These are phyloP conservation scores for Schizosaccharomyces cryophilus DNA, from an alignment of 805 yeast species.

Conservation along the genomic window DNA sequence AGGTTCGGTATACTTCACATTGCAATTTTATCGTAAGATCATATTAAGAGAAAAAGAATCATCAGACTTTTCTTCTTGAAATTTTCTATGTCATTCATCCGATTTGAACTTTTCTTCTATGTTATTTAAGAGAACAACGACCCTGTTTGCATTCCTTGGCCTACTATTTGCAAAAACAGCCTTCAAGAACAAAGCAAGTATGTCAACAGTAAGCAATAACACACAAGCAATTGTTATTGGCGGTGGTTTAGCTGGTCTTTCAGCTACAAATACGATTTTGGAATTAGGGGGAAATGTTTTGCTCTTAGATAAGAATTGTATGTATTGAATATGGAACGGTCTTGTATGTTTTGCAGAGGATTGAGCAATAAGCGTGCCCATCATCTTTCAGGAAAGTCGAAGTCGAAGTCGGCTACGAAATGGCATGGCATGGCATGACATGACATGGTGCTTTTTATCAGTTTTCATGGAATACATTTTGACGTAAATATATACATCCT, in stretches of 20 bases:
- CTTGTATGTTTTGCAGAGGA: background rate
- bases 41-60: no score
- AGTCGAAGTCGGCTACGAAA: background rate
- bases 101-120: background rate
- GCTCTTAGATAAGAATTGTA: constrained; percentile 28
- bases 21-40: no score
- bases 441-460: no score
- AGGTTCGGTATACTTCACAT: no score
- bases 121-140: background rate
- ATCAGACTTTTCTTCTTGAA: no score
- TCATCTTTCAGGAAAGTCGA: background rate
- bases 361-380: no score
- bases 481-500: no score
- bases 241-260: constrained; percentile 39
- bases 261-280: constrained; percentile 35
- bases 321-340: background rate
- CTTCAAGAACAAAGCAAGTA: background rate
- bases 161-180: no score
- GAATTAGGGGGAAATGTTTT: constrained; percentile 29
- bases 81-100: background rate
- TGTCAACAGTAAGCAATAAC: background rate
- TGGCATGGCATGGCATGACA: no score
- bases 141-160: background rate
- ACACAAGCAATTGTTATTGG: constrained; percentile 28
- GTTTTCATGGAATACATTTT: no score